Evolutionary conservation across 441 rosid genomes (phyloP).

Genomic region (Populus tomentosa): DNA sequence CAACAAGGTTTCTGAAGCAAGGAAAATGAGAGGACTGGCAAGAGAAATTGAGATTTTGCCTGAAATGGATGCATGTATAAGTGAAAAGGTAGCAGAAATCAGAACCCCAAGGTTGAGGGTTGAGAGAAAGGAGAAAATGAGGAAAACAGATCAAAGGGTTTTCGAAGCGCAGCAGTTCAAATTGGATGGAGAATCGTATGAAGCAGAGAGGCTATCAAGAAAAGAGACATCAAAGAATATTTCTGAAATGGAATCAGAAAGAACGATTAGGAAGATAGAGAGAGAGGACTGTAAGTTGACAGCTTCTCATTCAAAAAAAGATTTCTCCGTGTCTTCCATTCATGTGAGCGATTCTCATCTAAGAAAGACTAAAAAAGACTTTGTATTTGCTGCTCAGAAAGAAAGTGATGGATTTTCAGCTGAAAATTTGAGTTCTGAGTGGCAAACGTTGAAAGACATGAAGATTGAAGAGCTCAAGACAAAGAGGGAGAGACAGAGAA

Average conservation of each 20-base stretch:
- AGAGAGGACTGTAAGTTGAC: constrained; percentile 14
- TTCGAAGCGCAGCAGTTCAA: constrained; percentile 28
- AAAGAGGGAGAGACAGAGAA: constrained; percentile 58
- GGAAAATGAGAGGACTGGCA: constrained; percentile 38
- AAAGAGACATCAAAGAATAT: constrained; percentile 12
- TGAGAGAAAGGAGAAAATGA: constrained; percentile 33
- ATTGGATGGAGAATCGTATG: constrained; percentile 18
- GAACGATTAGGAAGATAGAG: neutral
- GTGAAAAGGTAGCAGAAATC: constrained; percentile 36
- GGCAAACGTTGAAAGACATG: constrained; percentile 41
- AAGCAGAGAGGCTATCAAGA: constrained; percentile 24
- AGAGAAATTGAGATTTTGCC: constrained; percentile 25
- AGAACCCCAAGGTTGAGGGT: constrained; percentile 44
- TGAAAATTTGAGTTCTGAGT: constrained; percentile 24
- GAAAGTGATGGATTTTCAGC: constrained; percentile 8
- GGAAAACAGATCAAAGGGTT: constrained; percentile 29
- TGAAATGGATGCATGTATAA: constrained; percentile 16
- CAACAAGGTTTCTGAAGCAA: constrained; percentile 39
- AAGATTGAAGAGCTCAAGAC: constrained; percentile 42
- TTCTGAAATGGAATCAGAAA: neutral
- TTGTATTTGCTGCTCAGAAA: constrained; percentile 12
- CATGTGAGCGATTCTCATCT: constrained; percentile 22
- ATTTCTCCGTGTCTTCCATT: constrained; percentile 2
- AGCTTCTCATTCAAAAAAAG: constrained; percentile 12
- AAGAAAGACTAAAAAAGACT: constrained; percentile 25